Base-by-base conservation (phyloP, 2,329 filamentous ascomycete species). In the Ampelomyces quisqualis region DNA sequence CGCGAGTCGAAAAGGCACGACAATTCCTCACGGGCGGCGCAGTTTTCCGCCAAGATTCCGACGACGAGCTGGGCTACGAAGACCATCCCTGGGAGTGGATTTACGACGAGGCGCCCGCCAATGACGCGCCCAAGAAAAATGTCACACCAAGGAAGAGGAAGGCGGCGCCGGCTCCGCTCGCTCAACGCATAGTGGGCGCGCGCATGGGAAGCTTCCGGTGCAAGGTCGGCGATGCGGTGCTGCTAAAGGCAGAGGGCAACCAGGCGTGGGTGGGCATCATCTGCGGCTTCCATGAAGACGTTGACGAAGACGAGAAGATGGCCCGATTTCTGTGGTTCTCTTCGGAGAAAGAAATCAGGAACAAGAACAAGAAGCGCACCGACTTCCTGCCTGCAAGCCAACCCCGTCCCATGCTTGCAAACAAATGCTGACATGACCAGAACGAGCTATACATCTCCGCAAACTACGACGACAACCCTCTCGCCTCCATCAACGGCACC, bases 301-400 rank as follows among this genome's bases (percentile, higher is more conserved):
- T 49, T 30, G 56, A 55, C 14, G 59, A 67, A 9, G 84, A 82
- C 3, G 73, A 76, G 48, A 96, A 89, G 74, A 82, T 84, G 18
- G 91, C 87, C 40, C 86, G 85, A 49, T 93, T 98, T 62, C 85
- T 96, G 78, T 98, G 93, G 93, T 96, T 98, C 64, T 90, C 88
- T 0, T 89, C 88, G 0, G 87, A 95, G 58, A 87, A 86, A 59
- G 91, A 97, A 70, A 88, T 96, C 46, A 81, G 85, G 19, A 93
- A 88, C 57, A 86, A 84, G 62, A 79, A 82, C 43, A 91, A 88
- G 70, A 95, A 93, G 71, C 77, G 89, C 59, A 78, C 74, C 9
- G 93, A 98, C 69, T 88, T 81, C 44, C 68, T 94, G 37, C 80
- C 80, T 61, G 82, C 86, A 72, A 43, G 71, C 31, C 18, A 15